A percentile compares a stretch with the other conserved stretches of the same genome.
Conservation (phyloP, 78 protist genomes). For the Dictyostelium discoideum region DNA sequence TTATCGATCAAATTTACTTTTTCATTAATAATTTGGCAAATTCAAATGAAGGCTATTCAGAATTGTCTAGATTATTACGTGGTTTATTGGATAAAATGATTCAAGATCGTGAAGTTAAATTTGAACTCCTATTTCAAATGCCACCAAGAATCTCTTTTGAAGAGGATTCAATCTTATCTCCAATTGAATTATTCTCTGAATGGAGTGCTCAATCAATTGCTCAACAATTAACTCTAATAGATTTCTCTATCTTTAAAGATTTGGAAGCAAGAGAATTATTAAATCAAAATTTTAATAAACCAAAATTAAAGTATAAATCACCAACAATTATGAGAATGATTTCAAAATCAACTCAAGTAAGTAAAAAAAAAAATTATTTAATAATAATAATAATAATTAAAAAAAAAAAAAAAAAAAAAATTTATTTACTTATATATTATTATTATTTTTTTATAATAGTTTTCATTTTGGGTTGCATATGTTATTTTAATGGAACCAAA, state of each 20-base stretch:
- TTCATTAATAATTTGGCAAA: slow-evolving; percentile 42
- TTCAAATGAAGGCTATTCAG: slow-evolving; percentile 39
- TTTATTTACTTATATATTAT: not conserved
- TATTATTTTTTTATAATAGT: not conserved
- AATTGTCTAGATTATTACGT: slow-evolving; percentile 14
- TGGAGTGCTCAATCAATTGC: slow-evolving; percentile 59
- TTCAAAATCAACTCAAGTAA: slow-evolving; percentile 60
- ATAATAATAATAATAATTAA: not conserved
- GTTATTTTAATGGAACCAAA: slow-evolving; percentile 59
- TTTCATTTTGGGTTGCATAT: slow-evolving; percentile 73
- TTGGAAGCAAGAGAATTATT: slow-evolving; percentile 66
- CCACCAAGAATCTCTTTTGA: slow-evolving; percentile 65
- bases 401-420: not conserved
- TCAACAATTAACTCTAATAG: slow-evolving; percentile 66
- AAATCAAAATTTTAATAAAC: slow-evolving; percentile 77
- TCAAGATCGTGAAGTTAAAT: slow-evolving; percentile 69
- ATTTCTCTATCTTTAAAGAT: slow-evolving; percentile 57
- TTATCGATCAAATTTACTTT: slow-evolving; percentile 52
- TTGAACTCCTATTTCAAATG: slow-evolving; percentile 69
- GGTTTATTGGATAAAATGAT: slow-evolving; percentile 23
- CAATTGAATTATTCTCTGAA: slow-evolving; percentile 71
- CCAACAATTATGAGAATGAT: slow-evolving; percentile 72
- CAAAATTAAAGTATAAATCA: slow-evolving; percentile 60
- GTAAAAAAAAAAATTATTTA: not conserved
- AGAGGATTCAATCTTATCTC: slow-evolving; percentile 64